A percentile compares a stretch with the other conserved stretches of the same genome.
Evolutionary conservation across 352 stramenopile species (phyloP).

Genomic region (Phytophthora parvispora): DNA sequence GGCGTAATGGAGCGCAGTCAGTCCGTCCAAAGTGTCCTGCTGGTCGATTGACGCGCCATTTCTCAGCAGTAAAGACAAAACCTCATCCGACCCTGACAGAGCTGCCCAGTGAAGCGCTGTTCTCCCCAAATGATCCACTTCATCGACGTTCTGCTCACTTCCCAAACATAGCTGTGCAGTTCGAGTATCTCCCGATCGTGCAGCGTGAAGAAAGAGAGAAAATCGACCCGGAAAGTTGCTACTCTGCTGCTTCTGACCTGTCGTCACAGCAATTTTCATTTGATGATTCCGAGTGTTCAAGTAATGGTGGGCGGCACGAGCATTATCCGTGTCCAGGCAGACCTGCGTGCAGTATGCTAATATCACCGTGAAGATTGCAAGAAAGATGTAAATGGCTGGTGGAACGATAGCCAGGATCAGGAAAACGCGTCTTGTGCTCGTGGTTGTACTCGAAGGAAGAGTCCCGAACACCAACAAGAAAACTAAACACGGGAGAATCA

Average conservation of each 20-base stretch:
- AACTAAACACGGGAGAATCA: conserved; percentile 59
- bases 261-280: conserved; percentile 68
- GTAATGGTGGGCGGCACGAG: conserved; percentile 68
- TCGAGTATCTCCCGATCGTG: conserved; percentile 49
- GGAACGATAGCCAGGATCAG: conserved; percentile 61
- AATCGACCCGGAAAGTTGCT: conserved; percentile 61
- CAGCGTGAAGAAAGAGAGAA: conserved; percentile 72
- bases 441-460: conserved; percentile 34
- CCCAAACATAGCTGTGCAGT: conserved; percentile 70
- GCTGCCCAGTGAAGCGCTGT: conserved; percentile 78
- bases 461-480: conserved; percentile 66
- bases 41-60: conserved; percentile 79
- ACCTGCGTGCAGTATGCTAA: conserved; percentile 71
- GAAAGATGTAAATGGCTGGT: conserved; percentile 46
- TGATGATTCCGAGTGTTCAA: conserved; percentile 45
- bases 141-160: conserved; percentile 66
- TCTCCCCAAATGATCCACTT: conserved; percentile 71
- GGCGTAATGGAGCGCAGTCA: conserved; percentile 79
- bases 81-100: conserved; percentile 65
- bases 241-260: conserved; percentile 26
- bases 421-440: conserved; percentile 37
- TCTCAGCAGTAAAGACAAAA: conserved; percentile 65
- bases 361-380: conserved; percentile 41
- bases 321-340: conserved; percentile 60
- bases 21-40: conserved; percentile 58